Evolutionary conservation across 768 basidiomycete genomes (phyloP).

Genomic region (Xerocomellus dryophilus): DNA sequence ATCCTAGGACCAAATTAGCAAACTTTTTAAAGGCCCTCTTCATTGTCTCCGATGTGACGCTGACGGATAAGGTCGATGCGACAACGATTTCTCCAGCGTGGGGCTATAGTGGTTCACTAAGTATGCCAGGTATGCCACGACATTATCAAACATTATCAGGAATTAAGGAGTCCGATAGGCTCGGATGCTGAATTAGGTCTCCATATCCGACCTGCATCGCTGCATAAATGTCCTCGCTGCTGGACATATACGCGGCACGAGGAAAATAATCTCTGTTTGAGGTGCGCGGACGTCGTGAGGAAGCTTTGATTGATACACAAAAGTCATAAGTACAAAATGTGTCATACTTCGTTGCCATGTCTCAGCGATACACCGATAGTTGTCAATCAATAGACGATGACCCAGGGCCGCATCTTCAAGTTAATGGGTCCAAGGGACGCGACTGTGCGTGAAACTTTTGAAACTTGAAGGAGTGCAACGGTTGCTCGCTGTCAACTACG

Average conservation of each 20-base stretch:
- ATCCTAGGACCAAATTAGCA: constrained; percentile 39
- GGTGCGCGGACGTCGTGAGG: constrained; percentile 46
- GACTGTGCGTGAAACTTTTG: too few relatives aligned
- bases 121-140: constrained; percentile 44
- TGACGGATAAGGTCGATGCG: constrained; percentile 46
- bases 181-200: constrained; percentile 37
- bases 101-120: constrained; percentile 45
- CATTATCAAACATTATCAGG: background rate
- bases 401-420: too few relatives aligned
- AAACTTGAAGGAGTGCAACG: too few relatives aligned
- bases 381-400: background rate
- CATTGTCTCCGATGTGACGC: constrained; percentile 69
- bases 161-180: constrained; percentile 1
- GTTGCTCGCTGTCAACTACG: too few relatives aligned
- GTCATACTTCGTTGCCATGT: background rate
- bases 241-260: constrained; percentile 70
- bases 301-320: constrained; percentile 4
- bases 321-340: background rate
- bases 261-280: constrained; percentile 55
- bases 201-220: constrained; percentile 57
- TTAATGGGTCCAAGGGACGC: too few relatives aligned
- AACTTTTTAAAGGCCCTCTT: constrained; percentile 68
- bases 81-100: constrained; percentile 43
- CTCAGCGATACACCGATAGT: background rate
- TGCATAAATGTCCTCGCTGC: constrained; percentile 84